Base-by-base conservation (phyloP, 2,329 filamentous ascomycete genomes). In the Rhynchosporium agropyri region DNA sequence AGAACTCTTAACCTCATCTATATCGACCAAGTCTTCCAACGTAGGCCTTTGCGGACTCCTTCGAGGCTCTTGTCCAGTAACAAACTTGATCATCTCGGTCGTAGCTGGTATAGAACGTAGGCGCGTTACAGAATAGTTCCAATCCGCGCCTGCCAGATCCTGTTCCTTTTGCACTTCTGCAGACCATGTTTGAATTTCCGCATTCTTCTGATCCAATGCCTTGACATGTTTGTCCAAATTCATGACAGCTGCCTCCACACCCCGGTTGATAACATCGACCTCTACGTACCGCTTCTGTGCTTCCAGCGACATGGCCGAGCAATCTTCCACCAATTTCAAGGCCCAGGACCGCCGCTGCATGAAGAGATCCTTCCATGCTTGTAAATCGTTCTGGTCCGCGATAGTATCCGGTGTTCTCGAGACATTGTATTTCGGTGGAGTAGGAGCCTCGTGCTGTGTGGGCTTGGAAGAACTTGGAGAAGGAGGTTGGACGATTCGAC, bases 311-410 rank as follows among this genome's bases (percentile, higher is more conserved):
- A 92, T 88, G 56, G 79, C 79, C 56, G 81, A 81, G 70, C 91
- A 94, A 68, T 89, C 87, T 31, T 88, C 85, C 6, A 89, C 83
- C 40, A 96, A 78, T 45, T 81, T 81, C 59, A 88, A 78, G 0
- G 92, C 90, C 95, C 95, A 99, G 69, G 84, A 82, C 70, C 89
- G 86, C 63, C 95, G 88, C 63, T 88, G 84, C 75, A 88, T 89
- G 80, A 95, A 97, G 28, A 98, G 81, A 50, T 88, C 85, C 74
- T 92, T 90, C 94, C 95, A 99, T 84, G 92, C 89, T 71, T 88
- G 83, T 61, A 97, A 81, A 66, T 92, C 89, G 65, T 89, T 91
- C 65, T 91, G 88, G 72, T 93, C 87, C 49, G 88, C 82, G 69
- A 96, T 89, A 48, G 87, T 89, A 75, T 96, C 92, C n/a, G 95